Conservation (phyloP, 139 green algal species). For the Picochlorum sp. region DNA sequence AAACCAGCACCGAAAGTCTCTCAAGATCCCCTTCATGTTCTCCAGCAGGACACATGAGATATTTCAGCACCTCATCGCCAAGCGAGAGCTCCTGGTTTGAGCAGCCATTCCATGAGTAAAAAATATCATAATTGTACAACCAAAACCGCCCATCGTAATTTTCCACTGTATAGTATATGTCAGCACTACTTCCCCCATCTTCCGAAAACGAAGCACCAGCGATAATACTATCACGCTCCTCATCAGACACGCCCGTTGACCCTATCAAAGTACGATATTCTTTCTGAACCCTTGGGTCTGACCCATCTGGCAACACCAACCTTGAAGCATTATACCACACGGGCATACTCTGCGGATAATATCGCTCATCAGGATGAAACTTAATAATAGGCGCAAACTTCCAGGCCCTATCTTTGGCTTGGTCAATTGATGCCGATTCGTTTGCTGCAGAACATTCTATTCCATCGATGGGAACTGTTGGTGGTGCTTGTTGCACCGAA, state of each 20-base stretch:
- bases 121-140: conserved; percentile 15
- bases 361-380: neutral
- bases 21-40: conserved; percentile 22
- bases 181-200: neutral
- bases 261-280: neutral
- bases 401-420: neutral
- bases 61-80: neutral
- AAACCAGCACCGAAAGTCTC: conserved; percentile 10
- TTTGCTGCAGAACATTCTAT: neutral
- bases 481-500: neutral
- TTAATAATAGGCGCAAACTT: neutral
- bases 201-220: conserved; percentile 4
- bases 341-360: neutral
- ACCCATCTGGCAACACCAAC: neutral
- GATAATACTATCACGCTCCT: neutral
- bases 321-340: neutral
- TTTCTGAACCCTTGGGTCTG: neutral
- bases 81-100: conserved; percentile 13
- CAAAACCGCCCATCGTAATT: neutral
- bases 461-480: neutral
- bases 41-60: conserved; percentile 10
- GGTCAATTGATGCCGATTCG: neutral
- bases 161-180: conserved; percentile 1
- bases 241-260: neutral
- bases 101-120: conserved; percentile 10